Base-by-base conservation (phyloP, 306 rosid species). In the Medicago ruthenica region DNA sequence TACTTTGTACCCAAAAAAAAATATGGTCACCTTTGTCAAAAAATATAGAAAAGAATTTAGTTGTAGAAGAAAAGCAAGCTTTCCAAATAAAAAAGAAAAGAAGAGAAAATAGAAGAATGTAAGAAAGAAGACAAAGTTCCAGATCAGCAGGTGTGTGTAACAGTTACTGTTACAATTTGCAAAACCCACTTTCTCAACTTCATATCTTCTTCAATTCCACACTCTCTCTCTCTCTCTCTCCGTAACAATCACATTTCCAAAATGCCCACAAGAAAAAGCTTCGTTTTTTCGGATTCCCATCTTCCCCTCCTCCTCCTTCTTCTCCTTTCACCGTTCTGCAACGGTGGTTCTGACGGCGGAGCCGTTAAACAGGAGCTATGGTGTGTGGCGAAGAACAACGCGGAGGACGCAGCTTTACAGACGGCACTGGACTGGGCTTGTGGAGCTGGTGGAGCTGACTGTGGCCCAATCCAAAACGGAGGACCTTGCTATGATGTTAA, bases 321-420 rank as follows among this genome's bases (percentile, higher is more conserved):
- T 17, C 48, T 60, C 10, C 69, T 86, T 51, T 53, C 64, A 6
- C 74, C 83, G 10, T 48, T 61, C 55, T 54, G 78, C 37, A 5
- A 6, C 57, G 41, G 2, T 36, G 89, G 0, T 31, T 80, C 85
- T 4, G 41, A 59, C 76, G 18, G 22, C 61, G 51, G 31, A 27
- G 31, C 31, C 31, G 31, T 27, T 27, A 41, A 79, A 54, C 82
- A 67, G 77, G 87, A 92, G 83, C 93, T 95, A 4, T 95, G 99
- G 97, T 95, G 99, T 83, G 99, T 92, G 79, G 97, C 97, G 9
- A 95, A 87, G 86, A 95, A 95, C 85, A 90, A 92, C 89, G 96
- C 96, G 8, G 97, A 89, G 60, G 99, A 96, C 24, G 50, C 91
- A 14, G 82, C 91, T 6, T 82, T 96, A 39, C 92, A 79, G 84